phyloP scores from a whole-genome alignment of 257 asterid genomes.

The Solanum arcanum region DNA sequence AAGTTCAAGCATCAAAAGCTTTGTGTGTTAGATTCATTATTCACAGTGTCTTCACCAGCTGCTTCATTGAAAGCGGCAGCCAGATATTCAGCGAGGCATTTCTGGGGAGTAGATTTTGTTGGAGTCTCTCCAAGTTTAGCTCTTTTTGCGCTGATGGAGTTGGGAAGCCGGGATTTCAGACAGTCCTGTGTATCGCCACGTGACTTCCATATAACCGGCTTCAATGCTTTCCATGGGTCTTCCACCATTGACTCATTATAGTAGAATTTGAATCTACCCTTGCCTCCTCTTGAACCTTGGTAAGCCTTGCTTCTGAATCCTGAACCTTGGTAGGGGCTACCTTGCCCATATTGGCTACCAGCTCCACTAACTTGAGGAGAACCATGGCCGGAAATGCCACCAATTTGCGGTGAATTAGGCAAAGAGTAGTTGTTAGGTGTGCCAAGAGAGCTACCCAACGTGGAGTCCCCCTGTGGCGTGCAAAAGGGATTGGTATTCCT shows the following conservation, averaged over 20 bases:
- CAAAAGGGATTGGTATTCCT: slow-evolving; percentile 12
- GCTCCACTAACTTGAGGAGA: slow-evolving; percentile 18
- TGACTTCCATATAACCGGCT: slow-evolving; percentile 50
- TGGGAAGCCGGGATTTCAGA: slow-evolving; percentile 32
- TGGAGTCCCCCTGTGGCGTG: slow-evolving; percentile 17
- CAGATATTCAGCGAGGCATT: slow-evolving; percentile 69
- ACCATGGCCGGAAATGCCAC: slow-evolving; percentile 14
- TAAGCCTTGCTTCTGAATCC: slow-evolving; percentile 12
- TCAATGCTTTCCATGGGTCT: slow-evolving; percentile 66
- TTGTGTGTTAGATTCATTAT: slow-evolving; percentile 10
- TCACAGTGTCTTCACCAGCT: slow-evolving; percentile 9
- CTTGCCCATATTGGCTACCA: slow-evolving; percentile 19
- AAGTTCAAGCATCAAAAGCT: background rate
- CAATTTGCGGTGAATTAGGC: slow-evolving; percentile 23
- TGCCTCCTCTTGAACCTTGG: slow-evolving; percentile 28
- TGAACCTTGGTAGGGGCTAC: slow-evolving; percentile 24
- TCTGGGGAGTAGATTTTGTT: slow-evolving; percentile 19
- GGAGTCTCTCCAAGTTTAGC: slow-evolving; percentile 39
- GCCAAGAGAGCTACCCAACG: slow-evolving; percentile 24
- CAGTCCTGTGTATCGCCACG: slow-evolving; percentile 1
- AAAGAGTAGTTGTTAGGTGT: slow-evolving; percentile 9
- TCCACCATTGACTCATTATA: slow-evolving; percentile 63
- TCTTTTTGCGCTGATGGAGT: slow-evolving; percentile 36
- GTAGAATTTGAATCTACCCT: slow-evolving; percentile 32
- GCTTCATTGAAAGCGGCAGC: slow-evolving; percentile 55